Conservation (phyloP, 2,329 filamentous ascomycete genomes). For the Cercospora zeina region DNA sequence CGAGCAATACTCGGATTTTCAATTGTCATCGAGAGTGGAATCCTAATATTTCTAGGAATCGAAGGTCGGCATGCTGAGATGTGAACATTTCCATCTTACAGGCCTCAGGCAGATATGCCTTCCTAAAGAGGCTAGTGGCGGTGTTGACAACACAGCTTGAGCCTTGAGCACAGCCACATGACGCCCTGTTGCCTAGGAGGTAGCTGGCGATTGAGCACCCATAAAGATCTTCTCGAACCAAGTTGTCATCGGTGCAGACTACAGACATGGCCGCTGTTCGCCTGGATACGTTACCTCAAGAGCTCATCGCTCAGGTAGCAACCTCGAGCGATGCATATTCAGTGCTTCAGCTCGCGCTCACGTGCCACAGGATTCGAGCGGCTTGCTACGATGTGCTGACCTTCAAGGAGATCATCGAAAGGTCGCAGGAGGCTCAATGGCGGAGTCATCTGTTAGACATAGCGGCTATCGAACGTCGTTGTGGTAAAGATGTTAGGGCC, state of each 20-base stretch:
- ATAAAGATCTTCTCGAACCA: not conserved
- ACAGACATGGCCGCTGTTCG: slow-evolving; percentile 5
- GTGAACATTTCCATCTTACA: not conserved
- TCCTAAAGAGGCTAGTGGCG: not conserved
- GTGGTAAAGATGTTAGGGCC: slow-evolving; percentile 14
- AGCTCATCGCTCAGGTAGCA: slow-evolving; percentile 27
- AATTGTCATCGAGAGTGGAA: not conserved
- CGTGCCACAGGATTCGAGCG: slow-evolving; percentile 20
- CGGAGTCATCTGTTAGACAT: slow-evolving; percentile 13
- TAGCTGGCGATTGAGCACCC: not conserved
- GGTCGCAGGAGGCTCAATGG: slow-evolving; percentile 13
- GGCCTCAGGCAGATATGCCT: not conserved
- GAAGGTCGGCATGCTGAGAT: not conserved
- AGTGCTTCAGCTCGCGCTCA: slow-evolving; percentile 15
- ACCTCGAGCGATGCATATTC: slow-evolving; percentile 20
- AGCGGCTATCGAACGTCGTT: slow-evolving; percentile 13
- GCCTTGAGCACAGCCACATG: not conserved
- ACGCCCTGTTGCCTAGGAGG: not conserved
- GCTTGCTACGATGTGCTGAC: slow-evolving; percentile 24
- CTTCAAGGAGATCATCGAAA: slow-evolving; percentile 20
- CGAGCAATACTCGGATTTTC: not conserved
- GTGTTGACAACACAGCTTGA: not conserved
- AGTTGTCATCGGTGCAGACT: not conserved
- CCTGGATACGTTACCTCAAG: slow-evolving; percentile 22
- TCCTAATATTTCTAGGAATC: not conserved